Evolutionary conservation across 139 green algal species (phyloP).

Genomic region (Diplosphaera chodatii): DNA sequence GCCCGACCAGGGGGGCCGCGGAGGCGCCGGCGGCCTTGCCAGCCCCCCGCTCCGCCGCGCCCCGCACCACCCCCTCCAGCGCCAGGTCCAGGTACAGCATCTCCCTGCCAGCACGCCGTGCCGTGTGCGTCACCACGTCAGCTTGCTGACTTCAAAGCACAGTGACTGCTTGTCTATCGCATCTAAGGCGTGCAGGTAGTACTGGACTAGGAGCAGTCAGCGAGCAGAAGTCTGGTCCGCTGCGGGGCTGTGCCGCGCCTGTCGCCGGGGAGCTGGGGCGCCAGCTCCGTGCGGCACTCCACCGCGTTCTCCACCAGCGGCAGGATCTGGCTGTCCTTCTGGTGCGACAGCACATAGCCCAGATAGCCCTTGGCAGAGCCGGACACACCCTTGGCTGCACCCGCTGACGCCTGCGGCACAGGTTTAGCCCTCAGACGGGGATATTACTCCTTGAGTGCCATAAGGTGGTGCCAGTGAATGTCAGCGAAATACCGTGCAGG

Average conservation of each 20-base stretch:
- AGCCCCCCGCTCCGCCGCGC: conserved; percentile 65
- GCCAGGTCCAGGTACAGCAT: conserved; percentile 96
- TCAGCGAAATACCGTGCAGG: no score
- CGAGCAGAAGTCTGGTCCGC: no score
- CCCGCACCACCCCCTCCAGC: conserved; percentile 79
- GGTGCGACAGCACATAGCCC: conserved; percentile 73
- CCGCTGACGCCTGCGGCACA: conserved; percentile 26
- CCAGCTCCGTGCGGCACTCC: conserved; percentile 83
- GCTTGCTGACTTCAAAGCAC: no score
- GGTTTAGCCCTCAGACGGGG: no score
- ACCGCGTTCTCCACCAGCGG: conserved; percentile 83
- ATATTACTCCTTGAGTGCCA: no score
- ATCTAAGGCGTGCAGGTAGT: no score
- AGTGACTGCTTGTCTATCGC: no score
- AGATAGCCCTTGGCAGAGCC: conserved; percentile 65
- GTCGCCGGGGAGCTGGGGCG: conserved; percentile 43
- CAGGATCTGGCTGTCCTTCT: conserved; percentile 55
- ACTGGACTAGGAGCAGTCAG: no score
- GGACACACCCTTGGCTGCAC: conserved; percentile 43
- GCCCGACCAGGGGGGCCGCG: conserved; percentile 74
- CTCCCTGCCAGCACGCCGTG: no score
- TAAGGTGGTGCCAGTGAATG: no score
- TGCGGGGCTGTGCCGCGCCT: conserved; percentile 18
- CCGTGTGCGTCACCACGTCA: no score
- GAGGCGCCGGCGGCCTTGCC: conserved; percentile 48